Base-by-base conservation (phyloP, 2,329 filamentous ascomycete species). In the Periconia sp. region DNA sequence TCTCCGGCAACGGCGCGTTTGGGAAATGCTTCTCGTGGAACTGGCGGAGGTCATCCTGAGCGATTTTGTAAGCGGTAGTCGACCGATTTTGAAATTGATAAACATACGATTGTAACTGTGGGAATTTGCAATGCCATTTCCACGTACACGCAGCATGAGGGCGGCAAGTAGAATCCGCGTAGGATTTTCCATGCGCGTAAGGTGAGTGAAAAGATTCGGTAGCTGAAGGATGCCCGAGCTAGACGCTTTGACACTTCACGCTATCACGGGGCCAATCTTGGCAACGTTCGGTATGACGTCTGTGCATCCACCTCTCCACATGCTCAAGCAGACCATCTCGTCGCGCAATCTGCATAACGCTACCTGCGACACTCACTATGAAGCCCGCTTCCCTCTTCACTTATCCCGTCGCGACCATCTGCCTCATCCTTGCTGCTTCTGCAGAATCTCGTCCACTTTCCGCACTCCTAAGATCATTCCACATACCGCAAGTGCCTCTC, bases 1-100 rank as follows among this genome's bases (percentile, higher is more conserved):
- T 48, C 31, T 50, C 60, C 1, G 71, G 72, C 26, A 59, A 50
- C 16, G 66, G 56, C 33, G 70, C 63, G 46, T 69, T 57, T 21
- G 71, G 66, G 43, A 76, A 76, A 50, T 77, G 73, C 40, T 63
- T 64, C 38, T 57, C 50, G 54, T 76, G 73, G 38, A 77, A 77
- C 4, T 56, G 50, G 40, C 68, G 60, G 34, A 77, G 64, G 54
- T 77, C 71, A 42, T 73, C 68, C 74, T 77, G 49, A 16, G 9
- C 32, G 36, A 35, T 2, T 10, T 57, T 32, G n/a, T 54, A 21
- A 43, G 36, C 21, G n/a, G n/a, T n/a, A n/a, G n/a, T n/a, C n/a
- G n/a, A n/a, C n/a, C n/a, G n/a, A n/a, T n/a, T n/a, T n/a, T n/a
- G n/a, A n/a, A n/a, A n/a, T n/a, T n/a, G n/a, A n/a, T n/a, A 16